Evolutionary conservation across 768 basidiomycete genomes (phyloP), one percentile per base, ranked within the genome.

Genomic region (Russula lepida): DNA sequence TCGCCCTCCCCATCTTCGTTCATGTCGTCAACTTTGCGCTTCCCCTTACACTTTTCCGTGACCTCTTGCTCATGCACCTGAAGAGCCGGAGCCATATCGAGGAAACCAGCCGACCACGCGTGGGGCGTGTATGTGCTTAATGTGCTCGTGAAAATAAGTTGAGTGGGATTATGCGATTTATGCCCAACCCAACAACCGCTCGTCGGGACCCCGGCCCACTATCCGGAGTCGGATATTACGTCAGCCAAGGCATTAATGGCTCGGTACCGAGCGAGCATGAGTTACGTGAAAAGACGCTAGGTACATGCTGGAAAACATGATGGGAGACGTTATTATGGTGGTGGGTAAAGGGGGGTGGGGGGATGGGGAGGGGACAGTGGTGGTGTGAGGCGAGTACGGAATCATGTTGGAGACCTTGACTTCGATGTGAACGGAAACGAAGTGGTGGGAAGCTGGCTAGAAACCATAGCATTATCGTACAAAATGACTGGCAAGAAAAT

Each of bases 21-120:
- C 66, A 82, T 77, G 7, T 79, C 81, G 58, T 83, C 84, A 37
- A 79, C 78, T 69, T 86, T 88, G 63, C 86, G 79, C 71, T 90
- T 87, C 21, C 73, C 74, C 64, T 81, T 83, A 19, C 67, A 58
- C 59, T 73, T 77, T 28, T 41, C 57, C 21, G 17, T 4, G 15
- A 69, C 65, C 13, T 86, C 85, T 23, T 75, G 75, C 59, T 80
- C 81, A 67, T 84, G 85, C 4, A 77, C 77, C 72, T 83, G 87
- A 51, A 88, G 72, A 37, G 87, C 68, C 5, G 86, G 82, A 46
- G 86, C 78, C 88, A 89, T 62, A 32, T 28, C 5, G 27, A 33
- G 6, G 9, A 21, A 17, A 13, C 25, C 9, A 30, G 25, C 19
- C 13, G 17, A 33, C 11, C 9, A 0, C 28, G 39, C 8, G 11